Percentiles rank a stretch among this genome's conserved stretches.
Conservation (phyloP, 2,329 filamentous ascomycete genomes). For the Furcasterigmium sp. region DNA sequence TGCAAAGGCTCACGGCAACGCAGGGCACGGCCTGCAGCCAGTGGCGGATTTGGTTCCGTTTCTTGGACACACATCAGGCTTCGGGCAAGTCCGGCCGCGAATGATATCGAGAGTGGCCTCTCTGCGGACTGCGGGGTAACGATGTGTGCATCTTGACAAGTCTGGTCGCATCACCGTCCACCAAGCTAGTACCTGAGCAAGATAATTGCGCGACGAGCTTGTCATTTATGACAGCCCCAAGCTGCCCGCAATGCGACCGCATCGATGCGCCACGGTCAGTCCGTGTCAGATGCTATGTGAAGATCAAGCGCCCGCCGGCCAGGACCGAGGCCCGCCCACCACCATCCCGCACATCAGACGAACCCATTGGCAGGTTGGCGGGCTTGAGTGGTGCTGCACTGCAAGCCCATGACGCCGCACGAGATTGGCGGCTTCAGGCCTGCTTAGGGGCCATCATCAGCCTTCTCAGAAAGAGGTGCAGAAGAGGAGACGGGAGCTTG, state of each 20-base stretch:
- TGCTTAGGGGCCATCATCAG: not conserved
- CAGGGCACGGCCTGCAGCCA: not conserved
- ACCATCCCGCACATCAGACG: conserved; percentile 1
- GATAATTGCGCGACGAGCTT: too few relatives aligned
- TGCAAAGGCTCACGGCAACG: not conserved
- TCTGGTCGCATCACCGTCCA: not conserved
- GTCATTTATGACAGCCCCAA: not conserved
- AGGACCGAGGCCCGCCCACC: not conserved
- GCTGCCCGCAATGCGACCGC: not conserved
- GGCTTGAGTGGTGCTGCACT: not conserved
- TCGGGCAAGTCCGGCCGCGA: not conserved
- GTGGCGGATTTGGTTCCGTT: not conserved
- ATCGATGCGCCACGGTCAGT: not conserved
- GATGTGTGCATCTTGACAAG: not conserved
- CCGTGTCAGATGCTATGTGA: not conserved
- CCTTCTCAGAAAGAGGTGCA: too few relatives aligned
- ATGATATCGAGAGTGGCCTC: not conserved
- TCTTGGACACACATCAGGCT: not conserved
- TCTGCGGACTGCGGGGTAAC: not conserved
- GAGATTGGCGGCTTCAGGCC: not conserved
- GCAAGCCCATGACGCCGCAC: not conserved
- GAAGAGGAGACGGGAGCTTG: too few relatives aligned
- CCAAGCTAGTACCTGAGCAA: too few relatives aligned
- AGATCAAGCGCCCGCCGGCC: not conserved
- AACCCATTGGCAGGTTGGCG: too few relatives aligned